Base-by-base conservation (phyloP, 495 filamentous ascomycete genomes). In the Pyrenula massariospora region DNA sequence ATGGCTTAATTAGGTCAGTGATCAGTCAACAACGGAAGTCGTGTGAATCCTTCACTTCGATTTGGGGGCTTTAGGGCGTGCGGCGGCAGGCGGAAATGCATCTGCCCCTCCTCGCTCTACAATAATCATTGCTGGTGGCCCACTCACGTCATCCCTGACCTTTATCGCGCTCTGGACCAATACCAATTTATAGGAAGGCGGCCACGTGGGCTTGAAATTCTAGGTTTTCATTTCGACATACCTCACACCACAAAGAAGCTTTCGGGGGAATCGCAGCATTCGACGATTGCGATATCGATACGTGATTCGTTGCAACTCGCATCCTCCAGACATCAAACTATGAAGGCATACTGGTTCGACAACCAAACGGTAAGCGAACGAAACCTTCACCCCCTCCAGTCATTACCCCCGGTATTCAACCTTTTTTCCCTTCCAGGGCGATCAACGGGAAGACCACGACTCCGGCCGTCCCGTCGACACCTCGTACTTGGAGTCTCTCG, bases 401-500 rank as follows among this genome's bases (percentile, higher is more conserved):
- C 51, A 22, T 55, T 60, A 68, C 54, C 50, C 49, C 56, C 47
- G 53, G 24, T 52, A 23, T 57, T n/a, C 12, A 56, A 62, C 24
- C 15, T 2, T 10, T 21, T 57, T 49, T 52, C 36, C 48, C n/a
- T n/a, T n/a, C n/a, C 60, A 95, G 89, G 89, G 86, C 72, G 94
- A 97, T 77, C 94, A 96, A 71, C 88, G 94, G 60, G 81, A 85
- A 53, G 81, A 87, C 59, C 93, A 98, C 71, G 84, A 95, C 73
- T 91, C 91, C 22, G 86, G 86, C 65, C 81, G 79, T 57, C 64
- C 73, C 15, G 77, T 94, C 52, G 58, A 65, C 50, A 64, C 70
- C 15, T 58, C 63, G 12, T 82, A 87, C 58, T 86, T 98, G 54
- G 68, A 74, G 54, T 72, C 75, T 36, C 70, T 98, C 12, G 93